These are phyloP conservation scores for Mollisia scopiformis DNA, from an alignment of 2,329 filamentous ascomycete genomes.

Conservation along the genomic window DNA sequence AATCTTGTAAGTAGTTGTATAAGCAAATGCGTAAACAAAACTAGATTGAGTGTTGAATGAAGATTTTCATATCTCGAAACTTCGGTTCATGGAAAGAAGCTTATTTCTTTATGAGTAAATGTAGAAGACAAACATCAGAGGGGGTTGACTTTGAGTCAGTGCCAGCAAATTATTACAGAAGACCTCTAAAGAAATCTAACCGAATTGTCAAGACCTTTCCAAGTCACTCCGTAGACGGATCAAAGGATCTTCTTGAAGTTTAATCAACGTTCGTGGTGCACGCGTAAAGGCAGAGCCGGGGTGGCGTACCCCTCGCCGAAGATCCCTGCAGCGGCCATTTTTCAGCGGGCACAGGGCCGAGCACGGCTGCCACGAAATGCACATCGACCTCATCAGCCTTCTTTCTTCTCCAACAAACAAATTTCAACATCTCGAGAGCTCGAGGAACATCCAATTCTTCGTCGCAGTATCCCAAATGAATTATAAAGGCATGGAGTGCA, in stretches of 20 bases:
- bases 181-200: neutral
- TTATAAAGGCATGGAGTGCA: constrained; percentile 36
- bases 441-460: neutral
- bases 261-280: neutral
- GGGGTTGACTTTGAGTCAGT: neutral
- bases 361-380: neutral
- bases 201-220: neutral
- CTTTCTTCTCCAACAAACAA: neutral
- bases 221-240: neutral
- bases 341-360: neutral
- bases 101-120: no score
- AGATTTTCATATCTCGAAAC: no score
- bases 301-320: neutral
- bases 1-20: no score
- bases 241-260: neutral
- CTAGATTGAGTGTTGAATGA: no score
- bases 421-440: neutral
- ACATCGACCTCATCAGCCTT: neutral
- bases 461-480: neutral
- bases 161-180: neutral
- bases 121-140: no score
- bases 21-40: no score
- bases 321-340: neutral
- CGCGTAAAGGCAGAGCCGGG: neutral
- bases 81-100: no score